Evolutionary conservation across 768 basidiomycete genomes (phyloP).

Genomic region (Trametes sanguinea): DNA sequence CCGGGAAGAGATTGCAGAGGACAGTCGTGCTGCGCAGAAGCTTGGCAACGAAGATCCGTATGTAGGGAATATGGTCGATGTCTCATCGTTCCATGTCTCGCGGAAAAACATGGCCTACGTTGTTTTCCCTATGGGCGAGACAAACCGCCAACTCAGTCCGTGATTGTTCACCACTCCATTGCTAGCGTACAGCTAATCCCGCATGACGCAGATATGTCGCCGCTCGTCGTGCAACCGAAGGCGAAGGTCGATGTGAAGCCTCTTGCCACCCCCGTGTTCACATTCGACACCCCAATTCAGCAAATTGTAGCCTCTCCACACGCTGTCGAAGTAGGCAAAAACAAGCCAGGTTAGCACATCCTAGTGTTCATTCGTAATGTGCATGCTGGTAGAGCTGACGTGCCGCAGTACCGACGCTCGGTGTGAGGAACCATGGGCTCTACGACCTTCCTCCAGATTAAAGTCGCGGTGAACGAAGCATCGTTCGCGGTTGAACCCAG

Average conservation of each 20-base stretch:
- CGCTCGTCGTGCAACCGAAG: conserved; percentile 33
- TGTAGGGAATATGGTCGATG: conserved; percentile 53
- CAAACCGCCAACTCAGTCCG: conserved; percentile 62
- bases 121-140: conserved; percentile 67
- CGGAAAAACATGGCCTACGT: conserved; percentile 37
- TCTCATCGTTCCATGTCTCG: conserved; percentile 35
- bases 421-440: conserved; percentile 28
- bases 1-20: conserved; percentile 52
- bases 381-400: not conserved
- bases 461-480: not conserved
- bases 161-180: not conserved
- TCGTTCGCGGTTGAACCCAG: not conserved
- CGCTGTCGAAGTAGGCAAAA: conserved; percentile 18
- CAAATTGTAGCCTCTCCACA: conserved; percentile 46
- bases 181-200: not conserved
- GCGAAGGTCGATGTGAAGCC: conserved; percentile 41
- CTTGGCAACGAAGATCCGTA: conserved; percentile 56
- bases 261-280: conserved; percentile 40
- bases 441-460: conserved; percentile 10
- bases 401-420: conserved; percentile 16
- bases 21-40: conserved; percentile 39
- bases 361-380: no score
- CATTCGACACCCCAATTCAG: conserved; percentile 68
- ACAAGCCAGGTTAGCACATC: conserved; percentile 2
- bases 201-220: conserved; percentile 51